A percentile compares a stretch with the other conserved stretches of the same genome.
phyloP scores from a whole-genome alignment of 495 filamentous ascomycete genomes.

The Cenococcum geophilum region DNA sequence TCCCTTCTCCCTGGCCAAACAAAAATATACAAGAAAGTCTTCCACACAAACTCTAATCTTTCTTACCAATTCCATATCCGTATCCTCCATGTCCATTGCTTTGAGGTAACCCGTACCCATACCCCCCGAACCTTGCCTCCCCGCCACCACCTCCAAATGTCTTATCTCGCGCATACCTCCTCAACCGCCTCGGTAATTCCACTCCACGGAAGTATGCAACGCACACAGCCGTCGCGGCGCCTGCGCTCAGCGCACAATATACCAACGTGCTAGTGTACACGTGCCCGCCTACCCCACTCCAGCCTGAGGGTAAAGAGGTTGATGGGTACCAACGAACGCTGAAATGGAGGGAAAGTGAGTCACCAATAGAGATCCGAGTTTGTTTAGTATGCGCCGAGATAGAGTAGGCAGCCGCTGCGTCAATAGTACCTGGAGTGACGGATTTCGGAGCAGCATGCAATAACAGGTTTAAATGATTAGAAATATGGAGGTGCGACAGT shows the following conservation, averaged over 20 bases:
- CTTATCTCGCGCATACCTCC: slow-evolving; percentile 40
- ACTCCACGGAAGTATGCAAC: slow-evolving; percentile 58
- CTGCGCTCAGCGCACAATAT: slow-evolving; percentile 55
- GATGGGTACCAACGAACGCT: slow-evolving; percentile 81
- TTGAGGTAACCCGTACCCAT: slow-evolving; percentile 37
- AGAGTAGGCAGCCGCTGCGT: slow-evolving; percentile 78
- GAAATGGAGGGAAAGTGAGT: slow-evolving; percentile 73
- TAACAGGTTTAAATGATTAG: slow-evolving; percentile 79
- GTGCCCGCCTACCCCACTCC: slow-evolving; percentile 58
- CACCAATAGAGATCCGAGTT: slow-evolving; percentile 74
- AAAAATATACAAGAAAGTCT: not conserved
- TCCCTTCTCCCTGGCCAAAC: not conserved
- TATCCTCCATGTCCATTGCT: slow-evolving; percentile 26
- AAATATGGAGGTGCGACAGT: slow-evolving; percentile 82
- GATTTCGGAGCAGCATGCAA: slow-evolving; percentile 60
- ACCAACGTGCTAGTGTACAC: slow-evolving; percentile 60
- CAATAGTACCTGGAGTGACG: slow-evolving; percentile 60
- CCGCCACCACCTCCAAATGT: slow-evolving; percentile 18
- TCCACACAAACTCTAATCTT: slow-evolving; percentile 15
- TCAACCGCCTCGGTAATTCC: slow-evolving; percentile 49
- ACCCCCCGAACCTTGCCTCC: slow-evolving; percentile 15
- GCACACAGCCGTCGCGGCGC: slow-evolving; percentile 48
- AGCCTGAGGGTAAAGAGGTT: slow-evolving; percentile 52
- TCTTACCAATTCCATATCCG: slow-evolving; percentile 36
- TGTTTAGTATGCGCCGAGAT: slow-evolving; percentile 56